These are phyloP conservation scores for Penicillium canescens DNA, from an alignment of 495 filamentous ascomycete genomes.

Conservation along the genomic window DNA sequence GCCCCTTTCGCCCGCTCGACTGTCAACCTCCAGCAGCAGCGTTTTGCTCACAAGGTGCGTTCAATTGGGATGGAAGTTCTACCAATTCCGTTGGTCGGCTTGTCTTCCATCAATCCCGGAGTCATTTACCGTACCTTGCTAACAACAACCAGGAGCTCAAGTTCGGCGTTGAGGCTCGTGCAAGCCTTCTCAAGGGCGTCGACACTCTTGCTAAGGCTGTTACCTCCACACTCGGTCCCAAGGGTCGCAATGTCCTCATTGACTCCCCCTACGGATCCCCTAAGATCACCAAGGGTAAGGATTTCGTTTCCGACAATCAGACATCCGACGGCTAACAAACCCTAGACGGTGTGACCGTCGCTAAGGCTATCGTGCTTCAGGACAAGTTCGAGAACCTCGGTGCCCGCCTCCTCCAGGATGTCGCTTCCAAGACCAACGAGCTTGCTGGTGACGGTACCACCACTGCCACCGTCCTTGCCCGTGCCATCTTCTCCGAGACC, in stretches of 20 bases:
- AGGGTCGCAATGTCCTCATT: constrained; percentile 97
- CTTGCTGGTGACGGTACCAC: constrained; percentile 98
- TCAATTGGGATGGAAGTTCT: constrained; percentile 2
- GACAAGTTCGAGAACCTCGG: constrained; percentile 99
- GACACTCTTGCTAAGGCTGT: constrained; percentile 97
- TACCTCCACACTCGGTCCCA: constrained; percentile 93
- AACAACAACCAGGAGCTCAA: constrained; percentile 76
- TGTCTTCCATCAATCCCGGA: constrained; percentile 22
- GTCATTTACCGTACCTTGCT: constrained; percentile 17
- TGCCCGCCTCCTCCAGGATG: constrained; percentile 93
- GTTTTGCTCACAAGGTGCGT: constrained; percentile 92
- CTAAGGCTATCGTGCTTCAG: constrained; percentile 87
- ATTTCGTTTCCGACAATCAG: neutral
- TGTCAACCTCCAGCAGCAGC: constrained; percentile 75
- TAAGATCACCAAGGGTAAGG: constrained; percentile 97
- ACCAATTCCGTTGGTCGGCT: neutral
- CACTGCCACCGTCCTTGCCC: constrained; percentile 93
- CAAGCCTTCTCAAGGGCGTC: constrained; percentile 86
- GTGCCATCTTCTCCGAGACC: constrained; percentile 98
- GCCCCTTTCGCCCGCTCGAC: constrained; percentile 48
- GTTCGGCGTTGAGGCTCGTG: constrained; percentile 94
- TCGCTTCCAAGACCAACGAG: constrained; percentile 99
- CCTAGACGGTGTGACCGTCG: constrained; percentile 87
- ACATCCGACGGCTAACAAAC: constrained; percentile 2
- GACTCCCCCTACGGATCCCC: constrained; percentile 97